Conservation (phyloP, 2,329 filamentous ascomycete genomes). For the Huntiella savannae region DNA sequence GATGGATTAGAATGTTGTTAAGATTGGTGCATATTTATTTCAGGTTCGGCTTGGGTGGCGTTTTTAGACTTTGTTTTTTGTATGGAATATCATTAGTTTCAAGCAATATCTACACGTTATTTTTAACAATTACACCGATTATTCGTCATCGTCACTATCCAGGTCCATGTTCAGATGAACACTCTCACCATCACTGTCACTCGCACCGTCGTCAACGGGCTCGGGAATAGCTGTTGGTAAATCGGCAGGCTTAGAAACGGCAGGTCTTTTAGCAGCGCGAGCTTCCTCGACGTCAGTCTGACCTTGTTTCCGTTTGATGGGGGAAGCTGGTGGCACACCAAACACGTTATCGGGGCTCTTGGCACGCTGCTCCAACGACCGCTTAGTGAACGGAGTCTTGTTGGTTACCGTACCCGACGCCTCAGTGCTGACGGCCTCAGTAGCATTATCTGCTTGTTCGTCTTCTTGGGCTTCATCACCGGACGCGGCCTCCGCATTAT, state of each 20-base stretch:
- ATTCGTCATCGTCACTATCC: slow-evolving; percentile 28
- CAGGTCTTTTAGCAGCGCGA: slow-evolving; percentile 18
- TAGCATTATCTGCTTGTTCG: slow-evolving; percentile 11
- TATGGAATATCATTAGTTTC: too few relatives aligned
- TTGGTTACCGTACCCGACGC: not conserved
- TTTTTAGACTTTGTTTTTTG: not conserved
- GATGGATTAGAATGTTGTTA: slow-evolving; percentile 37
- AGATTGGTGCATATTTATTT: not conserved
- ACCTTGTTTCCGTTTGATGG: slow-evolving; percentile 21
- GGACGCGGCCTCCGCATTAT: slow-evolving; percentile 20
- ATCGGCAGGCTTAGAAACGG: slow-evolving; percentile 11
- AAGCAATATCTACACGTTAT: slow-evolving; percentile 1
- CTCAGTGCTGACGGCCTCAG: not conserved
- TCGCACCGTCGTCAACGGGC: slow-evolving; percentile 15
- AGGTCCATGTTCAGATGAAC: slow-evolving; percentile 41
- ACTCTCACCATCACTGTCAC: slow-evolving; percentile 30
- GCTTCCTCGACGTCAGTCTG: slow-evolving; percentile 18
- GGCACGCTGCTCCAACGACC: slow-evolving; percentile 2
- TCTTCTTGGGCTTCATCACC: slow-evolving; percentile 9
- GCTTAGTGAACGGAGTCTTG: slow-evolving; percentile 6
- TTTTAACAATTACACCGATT: not conserved
- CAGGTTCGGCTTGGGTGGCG: not conserved
- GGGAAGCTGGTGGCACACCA: slow-evolving; percentile 14
- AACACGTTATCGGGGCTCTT: slow-evolving; percentile 6
- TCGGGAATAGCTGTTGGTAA: slow-evolving; percentile 13